Evolutionary conservation across 1,139 yeast species (phyloP).

Genomic region (Kurtzmaniella quercitrusa): DNA sequence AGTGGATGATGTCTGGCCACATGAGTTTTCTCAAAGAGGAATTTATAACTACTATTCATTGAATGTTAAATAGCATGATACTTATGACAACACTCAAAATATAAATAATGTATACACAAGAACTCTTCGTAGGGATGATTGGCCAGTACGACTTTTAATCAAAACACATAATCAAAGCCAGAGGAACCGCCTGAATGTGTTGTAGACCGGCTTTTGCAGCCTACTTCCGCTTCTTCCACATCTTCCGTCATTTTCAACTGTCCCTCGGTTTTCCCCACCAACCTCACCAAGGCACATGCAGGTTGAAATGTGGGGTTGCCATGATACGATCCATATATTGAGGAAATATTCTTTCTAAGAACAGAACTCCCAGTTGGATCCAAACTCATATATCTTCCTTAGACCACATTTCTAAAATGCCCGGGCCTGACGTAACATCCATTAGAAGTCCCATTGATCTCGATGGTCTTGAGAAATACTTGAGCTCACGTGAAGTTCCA

Average conservation of each 20-base stretch:
- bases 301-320: background rate
- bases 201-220: too few species aligned
- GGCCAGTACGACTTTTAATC: too few species aligned
- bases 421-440: slow-evolving; percentile 17
- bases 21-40: slow-evolving; percentile 61
- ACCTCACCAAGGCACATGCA: background rate
- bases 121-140: too few species aligned
- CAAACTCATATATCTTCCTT: background rate
- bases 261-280: slow-evolving; percentile 1
- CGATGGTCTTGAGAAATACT: slow-evolving; percentile 24
- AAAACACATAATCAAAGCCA: too few species aligned
- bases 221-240: too few species aligned
- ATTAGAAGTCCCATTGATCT: slow-evolving; percentile 37
- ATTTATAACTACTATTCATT: slow-evolving; percentile 67
- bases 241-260: too few species aligned
- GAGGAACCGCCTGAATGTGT: too few species aligned
- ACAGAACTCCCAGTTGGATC: background rate
- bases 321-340: background rate
- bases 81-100: background rate
- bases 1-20: slow-evolving; percentile 56
- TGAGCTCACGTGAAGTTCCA: slow-evolving; percentile 10
- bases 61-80: slow-evolving; percentile 27
- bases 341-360: background rate
- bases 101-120: too few species aligned
- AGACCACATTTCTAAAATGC: background rate